phyloP scores from a whole-genome alignment of 2,329 filamentous ascomycete genomes.

The Tolypocladium ovalisporum region DNA sequence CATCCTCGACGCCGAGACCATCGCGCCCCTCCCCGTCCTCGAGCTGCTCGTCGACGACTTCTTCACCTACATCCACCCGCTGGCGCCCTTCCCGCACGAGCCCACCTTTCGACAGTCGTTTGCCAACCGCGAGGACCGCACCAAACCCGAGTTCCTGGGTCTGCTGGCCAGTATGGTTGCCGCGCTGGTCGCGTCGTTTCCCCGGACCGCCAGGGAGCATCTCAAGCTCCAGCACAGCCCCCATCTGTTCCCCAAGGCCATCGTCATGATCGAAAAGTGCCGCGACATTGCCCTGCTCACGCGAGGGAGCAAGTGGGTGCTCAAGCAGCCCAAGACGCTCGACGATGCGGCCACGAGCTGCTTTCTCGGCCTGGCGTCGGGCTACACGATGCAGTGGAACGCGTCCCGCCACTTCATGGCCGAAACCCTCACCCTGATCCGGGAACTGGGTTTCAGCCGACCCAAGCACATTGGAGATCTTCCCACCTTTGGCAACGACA shows the following conservation, averaged over 20 bases:
- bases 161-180: constrained; percentile 66
- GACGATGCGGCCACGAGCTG: constrained; percentile 62
- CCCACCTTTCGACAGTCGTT: constrained; percentile 65
- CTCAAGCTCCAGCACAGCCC: constrained; percentile 55
- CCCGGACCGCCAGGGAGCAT: constrained; percentile 57
- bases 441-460: constrained; percentile 55
- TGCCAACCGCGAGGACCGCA: constrained; percentile 53
- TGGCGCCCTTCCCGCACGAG: constrained; percentile 69
- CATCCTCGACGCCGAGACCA: constrained; percentile 52
- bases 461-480: constrained; percentile 31
- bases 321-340: constrained; percentile 35
- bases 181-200: constrained; percentile 64
- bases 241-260: constrained; percentile 55
- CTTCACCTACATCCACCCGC: constrained; percentile 71
- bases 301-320: constrained; percentile 43
- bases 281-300: constrained; percentile 58
- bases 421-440: constrained; percentile 59
- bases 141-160: constrained; percentile 56
- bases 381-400: constrained; percentile 58
- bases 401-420: constrained; percentile 59
- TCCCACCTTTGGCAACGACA: constrained; percentile 28
- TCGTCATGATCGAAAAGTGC: constrained; percentile 60
- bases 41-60: constrained; percentile 68
- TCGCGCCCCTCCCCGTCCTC: constrained; percentile 58
- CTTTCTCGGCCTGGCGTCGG: constrained; percentile 56